Evolutionary conservation across 345 rosid species (phyloP).

Genomic region (Aurinia saxatilis): DNA sequence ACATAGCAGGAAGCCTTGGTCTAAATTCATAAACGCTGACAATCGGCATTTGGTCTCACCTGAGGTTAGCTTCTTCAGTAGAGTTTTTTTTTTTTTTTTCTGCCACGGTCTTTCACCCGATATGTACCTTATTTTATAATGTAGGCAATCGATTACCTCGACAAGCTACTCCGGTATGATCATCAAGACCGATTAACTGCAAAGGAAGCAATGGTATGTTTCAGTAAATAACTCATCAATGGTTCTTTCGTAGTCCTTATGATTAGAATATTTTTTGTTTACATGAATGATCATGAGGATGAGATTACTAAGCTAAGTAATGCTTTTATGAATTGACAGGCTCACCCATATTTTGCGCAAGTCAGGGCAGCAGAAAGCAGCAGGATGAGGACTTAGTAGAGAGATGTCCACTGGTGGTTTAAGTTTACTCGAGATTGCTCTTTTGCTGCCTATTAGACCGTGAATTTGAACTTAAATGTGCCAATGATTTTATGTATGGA

Average conservation of each 20-base stretch:
- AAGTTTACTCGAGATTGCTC: too few species aligned
- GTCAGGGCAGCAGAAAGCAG: constrained; percentile 94
- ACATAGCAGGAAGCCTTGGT: constrained; percentile 94
- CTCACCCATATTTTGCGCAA: constrained; percentile 82
- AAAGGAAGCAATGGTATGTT: constrained; percentile 86
- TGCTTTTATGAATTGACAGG: constrained; percentile 33
- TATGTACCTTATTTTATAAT: background rate
- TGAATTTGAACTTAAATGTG: too few species aligned
- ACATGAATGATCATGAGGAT: background rate
- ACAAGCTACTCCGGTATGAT: constrained; percentile 87
- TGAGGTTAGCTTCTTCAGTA: constrained; percentile 49
- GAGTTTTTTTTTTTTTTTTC: too few species aligned
- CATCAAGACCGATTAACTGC: constrained; percentile 96
- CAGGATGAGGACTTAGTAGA: constrained; percentile 58
- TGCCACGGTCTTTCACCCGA: background rate
- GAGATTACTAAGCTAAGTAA: background rate
- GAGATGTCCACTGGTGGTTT: background rate
- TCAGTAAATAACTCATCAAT: background rate
- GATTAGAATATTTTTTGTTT: background rate
- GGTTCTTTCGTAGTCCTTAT: background rate
- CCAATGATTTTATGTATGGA: too few species aligned
- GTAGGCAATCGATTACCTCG: constrained; percentile 94
- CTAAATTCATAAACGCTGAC: constrained; percentile 77
- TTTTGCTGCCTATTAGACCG: too few species aligned
- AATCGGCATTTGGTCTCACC: constrained; percentile 94